Percentiles rank a stretch among this genome's conserved stretches.
Conservation (phyloP, 73 alveolate species). For the Effrenium voratum region DNA sequence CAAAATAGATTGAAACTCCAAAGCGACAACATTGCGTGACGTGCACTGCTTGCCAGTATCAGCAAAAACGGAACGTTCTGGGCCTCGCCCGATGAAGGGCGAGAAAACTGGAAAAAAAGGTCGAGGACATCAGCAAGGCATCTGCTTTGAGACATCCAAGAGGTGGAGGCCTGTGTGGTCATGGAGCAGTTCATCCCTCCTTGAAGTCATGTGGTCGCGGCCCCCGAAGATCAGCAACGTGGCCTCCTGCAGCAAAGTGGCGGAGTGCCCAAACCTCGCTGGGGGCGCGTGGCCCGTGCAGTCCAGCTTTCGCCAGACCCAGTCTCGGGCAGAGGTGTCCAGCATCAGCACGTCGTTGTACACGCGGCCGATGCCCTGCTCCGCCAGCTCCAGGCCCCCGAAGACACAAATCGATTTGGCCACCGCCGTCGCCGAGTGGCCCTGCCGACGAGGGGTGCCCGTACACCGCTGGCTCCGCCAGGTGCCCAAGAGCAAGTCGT, state of each 20-base stretch:
- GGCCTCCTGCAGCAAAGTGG: neutral
- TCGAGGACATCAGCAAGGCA: too few relatives aligned
- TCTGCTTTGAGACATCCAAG: constrained; percentile 11
- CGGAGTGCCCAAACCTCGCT: constrained; percentile 83
- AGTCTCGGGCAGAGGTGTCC: neutral
- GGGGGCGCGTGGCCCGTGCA: constrained; percentile 38
- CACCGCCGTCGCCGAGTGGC: constrained; percentile 41
- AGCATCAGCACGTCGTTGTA: constrained; percentile 56
- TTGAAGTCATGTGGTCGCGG: constrained; percentile 74
- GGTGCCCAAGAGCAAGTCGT: constrained; percentile 17
- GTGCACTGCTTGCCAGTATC: neutral
- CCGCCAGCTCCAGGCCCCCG: constrained; percentile 67
- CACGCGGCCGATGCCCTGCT: constrained; percentile 65
- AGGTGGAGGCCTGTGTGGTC: constrained; percentile 77
- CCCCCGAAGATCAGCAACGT: constrained; percentile 60
- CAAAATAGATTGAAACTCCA: neutral
- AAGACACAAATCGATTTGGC: constrained; percentile 13
- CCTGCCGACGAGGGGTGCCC: neutral
- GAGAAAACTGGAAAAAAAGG: too few relatives aligned
- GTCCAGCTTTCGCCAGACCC: constrained; percentile 51
- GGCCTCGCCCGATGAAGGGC: too few relatives aligned
- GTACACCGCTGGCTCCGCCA: neutral
- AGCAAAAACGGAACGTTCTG: too few relatives aligned
- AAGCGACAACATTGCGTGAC: neutral
- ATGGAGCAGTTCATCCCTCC: neutral